Percentiles rank a stretch among this genome's conserved stretches.
phyloP scores from a whole-genome alignment of 345 rosid species.

The Brassica nigra region DNA sequence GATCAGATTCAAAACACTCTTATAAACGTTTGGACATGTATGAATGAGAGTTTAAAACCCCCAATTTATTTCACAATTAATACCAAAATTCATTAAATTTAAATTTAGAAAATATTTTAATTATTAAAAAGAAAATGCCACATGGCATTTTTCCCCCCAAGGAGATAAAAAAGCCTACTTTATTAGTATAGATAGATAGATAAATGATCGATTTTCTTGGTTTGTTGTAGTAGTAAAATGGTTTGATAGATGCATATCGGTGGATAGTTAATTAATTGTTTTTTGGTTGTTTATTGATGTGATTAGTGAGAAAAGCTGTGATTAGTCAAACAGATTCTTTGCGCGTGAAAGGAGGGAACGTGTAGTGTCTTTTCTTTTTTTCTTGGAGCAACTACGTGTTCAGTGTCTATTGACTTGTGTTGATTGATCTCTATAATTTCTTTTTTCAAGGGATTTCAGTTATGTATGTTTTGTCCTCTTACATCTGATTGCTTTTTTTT shows the following conservation, averaged over 20 bases:
- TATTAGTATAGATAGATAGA: no score
- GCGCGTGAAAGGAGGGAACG: slow-evolving; percentile 38
- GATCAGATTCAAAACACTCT: no score
- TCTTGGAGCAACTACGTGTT: slow-evolving; percentile 13
- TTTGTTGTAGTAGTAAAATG: neutral
- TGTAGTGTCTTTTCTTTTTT: neutral
- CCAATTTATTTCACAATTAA: no score
- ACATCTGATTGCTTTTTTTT: neutral
- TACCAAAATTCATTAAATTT: no score
- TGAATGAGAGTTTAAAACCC: no score
- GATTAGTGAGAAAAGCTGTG: slow-evolving; percentile 18
- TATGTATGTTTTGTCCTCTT: neutral
- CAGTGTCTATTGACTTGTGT: slow-evolving; percentile 6
- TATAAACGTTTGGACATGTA: no score
- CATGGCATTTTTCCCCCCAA: no score
- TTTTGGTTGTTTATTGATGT: slow-evolving; percentile 11
- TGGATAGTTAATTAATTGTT: slow-evolving; percentile 2
- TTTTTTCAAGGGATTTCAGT: neutral
- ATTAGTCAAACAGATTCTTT: slow-evolving; percentile 35
- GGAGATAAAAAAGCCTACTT: no score
- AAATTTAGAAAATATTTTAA: no score
- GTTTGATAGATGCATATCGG: neutral
- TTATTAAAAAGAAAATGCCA: no score
- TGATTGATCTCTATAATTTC: neutral
- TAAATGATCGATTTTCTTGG: neutral